These are phyloP conservation scores for Xylaria telfairii DNA, from an alignment of 495 filamentous ascomycete species.

Conservation along the genomic window DNA sequence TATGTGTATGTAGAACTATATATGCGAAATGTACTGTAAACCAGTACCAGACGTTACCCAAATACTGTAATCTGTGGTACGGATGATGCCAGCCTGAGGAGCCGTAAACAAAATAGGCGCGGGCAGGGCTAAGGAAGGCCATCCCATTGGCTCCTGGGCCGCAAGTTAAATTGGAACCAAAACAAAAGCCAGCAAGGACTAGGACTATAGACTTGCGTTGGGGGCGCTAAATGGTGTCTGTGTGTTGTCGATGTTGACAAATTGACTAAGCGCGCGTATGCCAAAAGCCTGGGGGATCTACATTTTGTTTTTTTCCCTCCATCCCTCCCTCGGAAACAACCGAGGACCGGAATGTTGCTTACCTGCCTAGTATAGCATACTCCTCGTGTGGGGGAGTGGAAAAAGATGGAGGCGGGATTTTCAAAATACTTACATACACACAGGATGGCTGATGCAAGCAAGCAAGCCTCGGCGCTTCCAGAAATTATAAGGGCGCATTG, in stretches of 20 bases:
- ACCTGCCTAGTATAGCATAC: not conserved
- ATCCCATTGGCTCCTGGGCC: conserved; percentile 8
- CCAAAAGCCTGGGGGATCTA: not conserved
- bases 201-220: not conserved
- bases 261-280: conserved; percentile 14
- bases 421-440: not conserved
- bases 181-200: not conserved
- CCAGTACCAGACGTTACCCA: not conserved
- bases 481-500: conserved; percentile 20
- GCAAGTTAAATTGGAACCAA: conserved; percentile 8
- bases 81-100: not conserved
- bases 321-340: conserved; percentile 14
- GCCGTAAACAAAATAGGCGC: not conserved
- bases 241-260: not conserved
- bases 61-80: not conserved
- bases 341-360: conserved; percentile 5
- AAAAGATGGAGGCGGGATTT: conserved; percentile 13
- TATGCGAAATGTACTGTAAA: not conserved
- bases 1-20: not conserved
- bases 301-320: not conserved
- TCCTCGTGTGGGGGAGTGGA: not conserved
- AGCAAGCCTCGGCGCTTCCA: conserved; percentile 24
- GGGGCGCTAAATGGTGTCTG: not conserved
- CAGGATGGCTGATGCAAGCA: no score
- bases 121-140: not conserved